These are phyloP conservation scores for Scedosporium minutisporum DNA, from an alignment of 2,329 filamentous ascomycete species.

Conservation along the genomic window DNA sequence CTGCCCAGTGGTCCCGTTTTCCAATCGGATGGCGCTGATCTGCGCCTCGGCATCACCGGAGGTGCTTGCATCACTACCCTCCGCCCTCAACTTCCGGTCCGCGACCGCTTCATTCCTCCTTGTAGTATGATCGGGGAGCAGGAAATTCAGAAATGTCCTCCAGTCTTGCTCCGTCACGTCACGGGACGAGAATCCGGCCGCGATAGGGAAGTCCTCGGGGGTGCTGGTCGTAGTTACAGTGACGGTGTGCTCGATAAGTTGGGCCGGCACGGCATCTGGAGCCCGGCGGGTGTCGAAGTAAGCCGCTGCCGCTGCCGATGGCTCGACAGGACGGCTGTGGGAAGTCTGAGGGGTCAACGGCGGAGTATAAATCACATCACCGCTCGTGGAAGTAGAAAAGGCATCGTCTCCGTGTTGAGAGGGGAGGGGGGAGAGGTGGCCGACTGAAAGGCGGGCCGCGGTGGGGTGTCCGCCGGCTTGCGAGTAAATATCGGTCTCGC, in stretches of 20 bases:
- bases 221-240: constrained; percentile 23
- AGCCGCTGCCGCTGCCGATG: constrained; percentile 14
- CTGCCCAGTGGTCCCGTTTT: constrained; percentile 10
- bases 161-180: constrained; percentile 45
- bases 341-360: constrained; percentile 34
- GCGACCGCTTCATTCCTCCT: constrained; percentile 35
- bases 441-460: constrained; percentile 14
- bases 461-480: constrained; percentile 21
- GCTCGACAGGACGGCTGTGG: constrained; percentile 13
- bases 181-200: constrained; percentile 24
- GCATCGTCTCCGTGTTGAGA: constrained; percentile 1
- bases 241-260: constrained; percentile 24
- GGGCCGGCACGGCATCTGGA: constrained; percentile 15
- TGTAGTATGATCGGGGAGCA: constrained; percentile 39
- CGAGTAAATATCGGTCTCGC: constrained; percentile 47
- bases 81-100: constrained; percentile 37
- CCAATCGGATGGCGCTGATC: constrained; percentile 13
- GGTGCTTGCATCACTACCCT: constrained; percentile 22
- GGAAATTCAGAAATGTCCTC: constrained; percentile 48
- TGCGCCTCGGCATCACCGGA: constrained; percentile 30
- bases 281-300: constrained; percentile 39
- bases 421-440: constrained; percentile 13
- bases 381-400: constrained; percentile 26
- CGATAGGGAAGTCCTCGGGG: constrained; percentile 35
- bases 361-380: constrained; percentile 41